Base-by-base conservation (phyloP, 2,329 filamentous ascomycete species). In the Purpureocillium lavendulum region DNA sequence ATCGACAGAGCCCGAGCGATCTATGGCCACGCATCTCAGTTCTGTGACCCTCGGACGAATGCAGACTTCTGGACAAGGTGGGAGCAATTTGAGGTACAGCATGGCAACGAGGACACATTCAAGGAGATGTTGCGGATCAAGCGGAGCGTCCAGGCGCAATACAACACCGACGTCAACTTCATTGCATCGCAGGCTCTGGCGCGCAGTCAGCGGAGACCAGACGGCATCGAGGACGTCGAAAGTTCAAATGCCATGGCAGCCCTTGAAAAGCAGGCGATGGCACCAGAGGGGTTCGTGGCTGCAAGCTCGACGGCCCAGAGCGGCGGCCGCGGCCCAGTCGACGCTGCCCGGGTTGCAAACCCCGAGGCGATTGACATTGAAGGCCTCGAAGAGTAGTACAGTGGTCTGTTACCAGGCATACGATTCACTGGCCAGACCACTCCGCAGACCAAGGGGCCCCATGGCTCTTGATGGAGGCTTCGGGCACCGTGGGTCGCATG, bases 81-180 rank as follows among this genome's bases (percentile, higher is more conserved):
- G 92, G 92, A 98, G 62, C 75, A 81, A 40, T 98, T 98, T 61
- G 94, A 98, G 64, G 88, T 97, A 16, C 85, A 94, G 59, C 92
- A 98, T 57, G 92, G 92, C 48, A 98, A 98, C 64, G 94, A 98
- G 61, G 92, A 98, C 60, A 98, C 94, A 0, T 98, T 94, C 73
- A 96, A 95, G 69, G 92, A 98, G 60, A 98, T 98, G 92, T 72
- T 97, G 46, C 82, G 92, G 24, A 88, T 98, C 70, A 98, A 97
- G 73, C 75, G 92, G 58, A 95, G 87, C 62, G 92, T 98, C 11
- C 88, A 96, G 62, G 90, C 92, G 39, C 87, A 96, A 66, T 98
- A 94, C 72, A 97, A 97, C 57, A 98, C 94, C 33, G 92, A 98
- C 56, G 90, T 98, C 70, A 94, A 89, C 60, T 98, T 96, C 57